Conservation (phyloP, 2,329 filamentous ascomycete genomes). For the Penicillium sp. region DNA sequence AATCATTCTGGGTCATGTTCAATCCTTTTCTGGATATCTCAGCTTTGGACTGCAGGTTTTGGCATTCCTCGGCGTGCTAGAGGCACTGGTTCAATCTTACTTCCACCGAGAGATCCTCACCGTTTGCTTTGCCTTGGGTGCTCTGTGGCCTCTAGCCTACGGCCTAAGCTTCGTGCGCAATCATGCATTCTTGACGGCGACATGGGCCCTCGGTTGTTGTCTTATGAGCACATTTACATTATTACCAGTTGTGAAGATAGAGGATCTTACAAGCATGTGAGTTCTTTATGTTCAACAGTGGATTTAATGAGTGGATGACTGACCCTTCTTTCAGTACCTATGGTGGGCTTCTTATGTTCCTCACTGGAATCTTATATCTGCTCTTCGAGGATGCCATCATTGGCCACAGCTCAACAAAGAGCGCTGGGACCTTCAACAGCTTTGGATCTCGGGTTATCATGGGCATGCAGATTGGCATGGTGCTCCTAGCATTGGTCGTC, state of each 20-base stretch:
- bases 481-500: conserved; percentile 77
- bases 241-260: conserved; percentile 79
- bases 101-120: conserved; percentile 88
- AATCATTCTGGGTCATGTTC: conserved; percentile 67
- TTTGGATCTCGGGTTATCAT: conserved; percentile 44
- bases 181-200: conserved; percentile 62
- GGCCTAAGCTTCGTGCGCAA: conserved; percentile 68
- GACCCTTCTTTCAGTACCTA: conserved; percentile 55
- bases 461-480: conserved; percentile 64
- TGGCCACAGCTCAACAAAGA: conserved; percentile 32
- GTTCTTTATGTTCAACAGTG: conserved; percentile 14
- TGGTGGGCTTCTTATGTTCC: conserved; percentile 75
- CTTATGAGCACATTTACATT: conserved; percentile 90
- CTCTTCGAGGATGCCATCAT: conserved; percentile 68
- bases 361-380: conserved; percentile 74
- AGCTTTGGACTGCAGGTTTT: conserved; percentile 63
- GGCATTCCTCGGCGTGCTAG: conserved; percentile 70
- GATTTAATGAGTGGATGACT: background rate
- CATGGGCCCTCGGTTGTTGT: conserved; percentile 74
- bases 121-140: conserved; percentile 69
- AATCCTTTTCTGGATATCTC: conserved; percentile 56
- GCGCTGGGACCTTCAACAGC: conserved; percentile 21
- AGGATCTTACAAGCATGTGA: conserved; percentile 72
- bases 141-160: conserved; percentile 74
- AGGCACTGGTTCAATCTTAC: conserved; percentile 88